Conservation (phyloP, 257 asterid species). For the Primulina tabacum region DNA sequence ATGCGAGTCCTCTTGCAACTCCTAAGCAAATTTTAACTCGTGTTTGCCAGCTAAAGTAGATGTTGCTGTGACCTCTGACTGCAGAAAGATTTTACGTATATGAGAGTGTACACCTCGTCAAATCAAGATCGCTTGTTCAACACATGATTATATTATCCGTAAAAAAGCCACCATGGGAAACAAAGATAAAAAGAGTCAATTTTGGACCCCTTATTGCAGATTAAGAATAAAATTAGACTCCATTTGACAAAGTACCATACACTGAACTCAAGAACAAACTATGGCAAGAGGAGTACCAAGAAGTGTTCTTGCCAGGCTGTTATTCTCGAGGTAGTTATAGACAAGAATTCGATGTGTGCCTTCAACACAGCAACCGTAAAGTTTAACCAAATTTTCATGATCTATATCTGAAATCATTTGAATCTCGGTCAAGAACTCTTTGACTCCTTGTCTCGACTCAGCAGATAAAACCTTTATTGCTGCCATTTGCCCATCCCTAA, state of each 20-base stretch:
- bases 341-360: slow-evolving; percentile 74
- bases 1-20: slow-evolving; percentile 81
- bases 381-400: slow-evolving; percentile 84
- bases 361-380: slow-evolving; percentile 90
- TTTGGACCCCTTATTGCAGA: neutral
- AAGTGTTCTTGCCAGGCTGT: slow-evolving; percentile 81
- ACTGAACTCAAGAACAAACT: slow-evolving; percentile 13
- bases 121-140: neutral
- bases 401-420: slow-evolving; percentile 78
- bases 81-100: slow-evolving; percentile 24
- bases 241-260: neutral
- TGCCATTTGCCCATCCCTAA: slow-evolving; percentile 70
- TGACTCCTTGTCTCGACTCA: slow-evolving; percentile 84
- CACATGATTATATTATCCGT: neutral
- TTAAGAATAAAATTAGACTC: neutral
- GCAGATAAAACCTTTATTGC: slow-evolving; percentile 85
- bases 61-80: slow-evolving; percentile 48
- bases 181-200: neutral
- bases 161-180: no score
- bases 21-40: slow-evolving; percentile 70
- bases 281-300: slow-evolving; percentile 54
- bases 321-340: slow-evolving; percentile 88
- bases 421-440: slow-evolving; percentile 87
- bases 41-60: slow-evolving; percentile 65
- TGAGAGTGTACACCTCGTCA: neutral